phyloP scores from a whole-genome alignment of 1,284 basidiomycete species.

The Meira miltonrushii region DNA sequence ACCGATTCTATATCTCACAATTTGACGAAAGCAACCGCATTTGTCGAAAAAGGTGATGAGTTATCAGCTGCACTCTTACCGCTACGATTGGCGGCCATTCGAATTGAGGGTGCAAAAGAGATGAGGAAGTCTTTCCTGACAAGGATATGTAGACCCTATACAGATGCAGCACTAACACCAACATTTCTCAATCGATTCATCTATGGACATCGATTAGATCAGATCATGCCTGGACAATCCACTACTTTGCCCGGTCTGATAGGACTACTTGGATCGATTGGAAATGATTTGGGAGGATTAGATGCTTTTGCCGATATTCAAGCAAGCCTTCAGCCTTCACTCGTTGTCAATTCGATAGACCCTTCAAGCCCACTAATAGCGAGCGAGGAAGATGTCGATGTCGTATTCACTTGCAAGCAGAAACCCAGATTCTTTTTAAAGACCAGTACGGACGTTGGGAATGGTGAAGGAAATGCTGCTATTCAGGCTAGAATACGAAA shows the following conservation, averaged over 20 bases:
- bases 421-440: constrained; percentile 74
- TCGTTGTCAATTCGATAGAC: constrained; percentile 60
- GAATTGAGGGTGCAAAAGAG: constrained; percentile 68
- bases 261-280: constrained; percentile 67
- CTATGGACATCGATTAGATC: constrained; percentile 46
- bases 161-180: constrained; percentile 43
- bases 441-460: constrained; percentile 85
- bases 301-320: constrained; percentile 72
- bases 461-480: constrained; percentile 71
- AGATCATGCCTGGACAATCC: constrained; percentile 34
- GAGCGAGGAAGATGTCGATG: constrained; percentile 67
- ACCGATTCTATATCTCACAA: neutral
- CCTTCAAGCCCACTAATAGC: constrained; percentile 56
- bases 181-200: constrained; percentile 28
- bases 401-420: constrained; percentile 74
- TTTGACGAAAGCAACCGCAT: neutral
- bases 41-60: neutral
- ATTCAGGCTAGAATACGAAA: constrained; percentile 58
- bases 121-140: constrained; percentile 76
- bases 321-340: constrained; percentile 66
- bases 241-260: constrained; percentile 52
- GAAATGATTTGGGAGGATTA: constrained; percentile 65
- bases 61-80: constrained; percentile 8
- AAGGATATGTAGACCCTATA: constrained; percentile 68
- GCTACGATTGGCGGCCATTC: constrained; percentile 64